These are phyloP conservation scores for Graphium sp. DNA, from an alignment of 2,329 filamentous ascomycete species.

Conservation along the genomic window DNA sequence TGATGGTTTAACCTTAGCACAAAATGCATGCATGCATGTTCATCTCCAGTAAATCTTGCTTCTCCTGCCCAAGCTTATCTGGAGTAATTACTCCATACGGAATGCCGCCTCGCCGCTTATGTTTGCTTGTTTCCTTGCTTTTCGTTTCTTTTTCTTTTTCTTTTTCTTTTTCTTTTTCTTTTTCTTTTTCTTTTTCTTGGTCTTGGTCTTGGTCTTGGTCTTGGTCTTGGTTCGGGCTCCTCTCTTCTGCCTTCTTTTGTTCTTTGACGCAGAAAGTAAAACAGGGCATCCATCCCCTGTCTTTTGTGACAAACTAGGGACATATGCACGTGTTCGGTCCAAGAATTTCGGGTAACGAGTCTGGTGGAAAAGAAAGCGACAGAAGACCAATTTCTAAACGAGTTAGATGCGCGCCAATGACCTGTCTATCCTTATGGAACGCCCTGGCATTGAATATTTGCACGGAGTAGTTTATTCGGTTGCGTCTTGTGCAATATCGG, in stretches of 20 bases:
- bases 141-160: slow-evolving; percentile 1
- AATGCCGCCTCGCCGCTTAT: too few relatives aligned
- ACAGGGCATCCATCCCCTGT: neutral
- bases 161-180: neutral
- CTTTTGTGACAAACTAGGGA: slow-evolving; percentile 1
- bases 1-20: too few relatives aligned
- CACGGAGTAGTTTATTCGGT: too few relatives aligned
- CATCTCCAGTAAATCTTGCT: too few relatives aligned
- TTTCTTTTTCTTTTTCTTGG: slow-evolving; percentile 3
- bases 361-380: neutral
- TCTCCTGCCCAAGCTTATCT: too few relatives aligned
- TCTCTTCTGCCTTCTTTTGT: neutral
- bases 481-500: too few relatives aligned
- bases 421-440: too few relatives aligned
- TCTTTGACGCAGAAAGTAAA: neutral
- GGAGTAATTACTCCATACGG: too few relatives aligned
- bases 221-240: neutral
- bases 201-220: neutral
- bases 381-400: too few relatives aligned
- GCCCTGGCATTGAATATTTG: too few relatives aligned
- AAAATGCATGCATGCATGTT: too few relatives aligned
- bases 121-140: neutral
- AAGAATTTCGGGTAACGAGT: neutral
- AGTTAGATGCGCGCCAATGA: too few relatives aligned
- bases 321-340: neutral